Evolutionary conservation across 2,329 filamentous ascomycete genomes (phyloP).

Genomic region (Magnaporthales sp.): DNA sequence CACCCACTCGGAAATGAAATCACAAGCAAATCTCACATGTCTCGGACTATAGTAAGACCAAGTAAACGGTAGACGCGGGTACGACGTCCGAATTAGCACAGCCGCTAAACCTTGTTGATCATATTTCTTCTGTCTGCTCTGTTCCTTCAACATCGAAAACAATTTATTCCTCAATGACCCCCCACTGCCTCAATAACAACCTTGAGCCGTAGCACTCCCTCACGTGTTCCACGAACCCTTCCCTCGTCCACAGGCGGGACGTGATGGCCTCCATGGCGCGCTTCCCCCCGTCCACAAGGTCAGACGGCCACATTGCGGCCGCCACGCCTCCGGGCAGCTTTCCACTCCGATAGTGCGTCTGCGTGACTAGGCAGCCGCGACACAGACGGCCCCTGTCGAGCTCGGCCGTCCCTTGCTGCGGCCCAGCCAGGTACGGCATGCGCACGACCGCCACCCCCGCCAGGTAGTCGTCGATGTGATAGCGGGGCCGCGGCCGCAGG

Average conservation of each 20-base stretch:
- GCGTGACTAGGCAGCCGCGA: neutral
- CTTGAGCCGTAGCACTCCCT: neutral
- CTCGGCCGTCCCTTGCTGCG: neutral
- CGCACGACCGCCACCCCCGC: slow-evolving; percentile 2
- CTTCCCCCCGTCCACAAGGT: neutral
- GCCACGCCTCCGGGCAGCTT: neutral
- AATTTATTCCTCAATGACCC: neutral
- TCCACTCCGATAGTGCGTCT: neutral
- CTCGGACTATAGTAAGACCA: neutral
- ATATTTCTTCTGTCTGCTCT: neutral
- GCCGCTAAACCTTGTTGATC: neutral
- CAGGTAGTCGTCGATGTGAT: neutral
- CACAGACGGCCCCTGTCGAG: neutral
- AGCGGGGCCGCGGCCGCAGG: neutral
- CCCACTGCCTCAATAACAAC: neutral
- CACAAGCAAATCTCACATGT: neutral
- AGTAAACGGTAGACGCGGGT: neutral
- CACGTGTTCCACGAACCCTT: neutral
- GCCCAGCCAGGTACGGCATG: neutral
- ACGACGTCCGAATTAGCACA: neutral
- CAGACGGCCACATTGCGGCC: neutral
- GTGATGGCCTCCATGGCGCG: neutral
- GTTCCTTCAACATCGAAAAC: neutral
- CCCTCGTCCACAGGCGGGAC: neutral
- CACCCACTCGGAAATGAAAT: neutral